Conservation (phyloP, 2,329 filamentous ascomycete species). For the Exophiala sp. region DNA sequence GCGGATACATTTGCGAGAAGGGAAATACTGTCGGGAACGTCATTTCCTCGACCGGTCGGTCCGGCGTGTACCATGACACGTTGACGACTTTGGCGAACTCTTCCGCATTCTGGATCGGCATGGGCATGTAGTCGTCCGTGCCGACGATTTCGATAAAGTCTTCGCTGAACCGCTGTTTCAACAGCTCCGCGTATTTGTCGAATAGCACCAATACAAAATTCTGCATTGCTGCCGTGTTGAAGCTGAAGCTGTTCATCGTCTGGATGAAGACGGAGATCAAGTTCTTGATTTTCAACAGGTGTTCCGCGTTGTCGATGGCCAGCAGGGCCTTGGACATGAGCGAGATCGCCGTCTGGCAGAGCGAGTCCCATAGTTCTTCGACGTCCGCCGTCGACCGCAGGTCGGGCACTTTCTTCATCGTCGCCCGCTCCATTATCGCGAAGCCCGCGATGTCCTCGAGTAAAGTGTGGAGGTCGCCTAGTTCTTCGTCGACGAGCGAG, state of each 20-base stretch:
- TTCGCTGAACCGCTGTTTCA: constrained; percentile 86
- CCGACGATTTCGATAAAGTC: constrained; percentile 87
- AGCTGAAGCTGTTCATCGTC: constrained; percentile 97
- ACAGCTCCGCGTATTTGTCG: constrained; percentile 83
- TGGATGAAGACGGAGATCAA: constrained; percentile 91
- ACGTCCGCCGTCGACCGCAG: constrained; percentile 79
- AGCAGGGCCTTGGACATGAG: constrained; percentile 74
- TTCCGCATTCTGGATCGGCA: constrained; percentile 84
- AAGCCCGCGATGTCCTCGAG: constrained; percentile 94
- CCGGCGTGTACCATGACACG: constrained; percentile 91
- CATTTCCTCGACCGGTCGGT: constrained; percentile 68
- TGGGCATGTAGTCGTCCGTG: constrained; percentile 99
- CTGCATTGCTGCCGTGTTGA: constrained; percentile 74
- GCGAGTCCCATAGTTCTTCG: constrained; percentile 97
- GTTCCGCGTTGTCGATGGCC: constrained; percentile 79
- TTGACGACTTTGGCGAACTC: constrained; percentile 95
- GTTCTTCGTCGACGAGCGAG: constrained; percentile 73
- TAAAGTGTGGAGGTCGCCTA: constrained; percentile 77
- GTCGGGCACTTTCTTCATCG: constrained; percentile 78
- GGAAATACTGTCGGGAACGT: constrained; percentile 91
- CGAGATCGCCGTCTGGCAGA: constrained; percentile 81
- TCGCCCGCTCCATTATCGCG: constrained; percentile 91
- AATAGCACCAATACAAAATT: constrained; percentile 82
- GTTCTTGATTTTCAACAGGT: constrained; percentile 89
- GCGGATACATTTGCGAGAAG: constrained; percentile 97